A percentile compares a stretch with the other conserved stretches of the same genome.
These are phyloP conservation scores for Soucietia sequanensis DNA, from an alignment of 805 yeast genomes.

Conservation along the genomic window DNA sequence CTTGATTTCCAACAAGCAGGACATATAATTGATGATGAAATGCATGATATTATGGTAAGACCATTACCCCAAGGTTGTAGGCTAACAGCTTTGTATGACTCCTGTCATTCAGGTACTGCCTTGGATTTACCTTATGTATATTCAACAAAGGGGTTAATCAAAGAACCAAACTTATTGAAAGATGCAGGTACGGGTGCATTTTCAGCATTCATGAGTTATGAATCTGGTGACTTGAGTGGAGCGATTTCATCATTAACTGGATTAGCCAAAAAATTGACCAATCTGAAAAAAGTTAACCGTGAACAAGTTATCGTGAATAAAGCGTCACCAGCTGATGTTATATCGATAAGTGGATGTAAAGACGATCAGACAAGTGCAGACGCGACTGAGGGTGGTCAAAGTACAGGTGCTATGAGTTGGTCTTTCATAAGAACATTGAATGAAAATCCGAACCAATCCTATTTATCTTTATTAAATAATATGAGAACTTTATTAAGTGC, in stretches of 20 bases:
- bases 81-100: conserved; percentile 37
- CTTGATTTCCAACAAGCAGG: conserved; percentile 33
- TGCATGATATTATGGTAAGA: conserved; percentile 39
- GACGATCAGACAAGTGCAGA: conserved; percentile 44
- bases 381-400: conserved; percentile 32
- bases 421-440: conserved; percentile 28
- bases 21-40: conserved; percentile 34
- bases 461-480: conserved; percentile 33
- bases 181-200: conserved; percentile 35
- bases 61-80: conserved; percentile 36
- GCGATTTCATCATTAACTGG: conserved; percentile 35
- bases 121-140: conserved; percentile 40
- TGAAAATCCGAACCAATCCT: conserved; percentile 30
- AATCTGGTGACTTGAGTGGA: conserved; percentile 36
- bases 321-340: conserved; percentile 38
- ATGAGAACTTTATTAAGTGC: conserved; percentile 30
- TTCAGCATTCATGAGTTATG: conserved; percentile 28
- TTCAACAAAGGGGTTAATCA: conserved; percentile 37
- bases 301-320: conserved; percentile 28
- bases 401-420: conserved; percentile 43
- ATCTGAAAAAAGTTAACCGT: conserved; percentile 14
- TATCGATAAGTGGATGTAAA: conserved; percentile 36
- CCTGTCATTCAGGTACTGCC: conserved; percentile 42
- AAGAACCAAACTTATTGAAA: conserved; percentile 35
- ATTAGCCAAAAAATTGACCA: conserved; percentile 30